Base-by-base conservation (phyloP, 1,284 basidiomycete species). In the Sphagnurus paluster region DNA sequence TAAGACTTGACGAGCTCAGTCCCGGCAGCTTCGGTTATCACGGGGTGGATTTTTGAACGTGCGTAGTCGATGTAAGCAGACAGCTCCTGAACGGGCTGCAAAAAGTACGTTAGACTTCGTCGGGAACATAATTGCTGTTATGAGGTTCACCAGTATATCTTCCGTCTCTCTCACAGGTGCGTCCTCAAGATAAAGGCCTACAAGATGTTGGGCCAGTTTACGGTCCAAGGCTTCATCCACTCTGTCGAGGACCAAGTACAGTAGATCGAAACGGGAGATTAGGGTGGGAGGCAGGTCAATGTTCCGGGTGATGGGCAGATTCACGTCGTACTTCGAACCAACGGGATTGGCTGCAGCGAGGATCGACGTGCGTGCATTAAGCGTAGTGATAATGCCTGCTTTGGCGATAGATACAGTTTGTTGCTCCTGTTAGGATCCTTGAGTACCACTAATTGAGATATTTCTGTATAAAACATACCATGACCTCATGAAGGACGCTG, bases 371-470 rank as follows among this genome's bases (percentile, higher is more conserved):
- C 97, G 81, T 0, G 97, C 96, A 59, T 99, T 99, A 53, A 99
- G 77, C 0, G 97, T 98, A 0, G 96, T 99, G 64, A 98, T 99
- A 61, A 99, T 99, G 8, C 97, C 97, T 0, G 96, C 96, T 69
- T 99, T 99, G n/a, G 97, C 97, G 50, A 99, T 96, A 1, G 95
- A 98, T 2, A 99, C 94, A 0, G 96, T 99, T 87, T 99, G 96
- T 86, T 99, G 96, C 80, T 99, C 96, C 92, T 93, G n/a, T 19
- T 33, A 34, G 20, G 37, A 19, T 11, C 24, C 36, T 48, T 11
- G 14, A 28, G 17, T 11, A 16, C 14, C 46, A 46, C 25, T 11
- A 26, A 34, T 14, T 21, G 16, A 6, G 40, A 20, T 26, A 24
- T 10, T 2, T 20, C 20, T 24, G 10, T 2, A 9, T 37, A 33